Percentiles rank a stretch among this genome's conserved stretches.
phyloP scores from a whole-genome alignment of 1,284 basidiomycete genomes.

The Pisolithus thermaeus region DNA sequence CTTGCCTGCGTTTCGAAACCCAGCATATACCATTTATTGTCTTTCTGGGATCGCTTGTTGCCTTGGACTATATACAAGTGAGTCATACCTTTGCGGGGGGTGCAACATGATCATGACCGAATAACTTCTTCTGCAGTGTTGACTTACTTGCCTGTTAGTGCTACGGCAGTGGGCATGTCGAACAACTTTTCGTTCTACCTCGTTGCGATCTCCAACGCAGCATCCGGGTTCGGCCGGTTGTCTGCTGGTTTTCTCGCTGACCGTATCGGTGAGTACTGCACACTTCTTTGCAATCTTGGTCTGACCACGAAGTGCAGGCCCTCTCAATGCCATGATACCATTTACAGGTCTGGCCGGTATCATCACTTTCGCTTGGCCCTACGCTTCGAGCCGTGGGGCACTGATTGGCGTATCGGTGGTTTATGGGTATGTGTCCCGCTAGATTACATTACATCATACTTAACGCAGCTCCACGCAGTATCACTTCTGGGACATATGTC shows the following conservation, averaged over 20 bases:
- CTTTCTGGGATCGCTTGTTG: no score
- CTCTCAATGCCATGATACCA: constrained; percentile 41
- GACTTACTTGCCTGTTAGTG: constrained; percentile 38
- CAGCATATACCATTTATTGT: no score
- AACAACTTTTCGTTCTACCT: constrained; percentile 39
- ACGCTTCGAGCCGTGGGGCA: constrained; percentile 25
- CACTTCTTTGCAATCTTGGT: background rate
- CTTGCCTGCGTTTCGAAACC: no score
- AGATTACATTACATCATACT: background rate
- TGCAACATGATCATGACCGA: background rate
- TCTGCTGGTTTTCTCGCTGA: constrained; percentile 36
- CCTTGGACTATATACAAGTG: background rate
- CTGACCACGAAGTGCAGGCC: constrained; percentile 18
- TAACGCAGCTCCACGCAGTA: background rate
- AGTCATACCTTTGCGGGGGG: background rate
- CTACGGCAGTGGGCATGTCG: constrained; percentile 24
- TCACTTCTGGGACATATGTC: background rate
- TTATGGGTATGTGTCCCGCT: constrained; percentile 35
- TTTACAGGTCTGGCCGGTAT: constrained; percentile 33
- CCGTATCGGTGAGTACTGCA: constrained; percentile 25
- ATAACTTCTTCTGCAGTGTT: constrained; percentile 29
- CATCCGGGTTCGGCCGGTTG: constrained; percentile 39
- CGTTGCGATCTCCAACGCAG: constrained; percentile 43
- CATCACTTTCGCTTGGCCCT: constrained; percentile 43
- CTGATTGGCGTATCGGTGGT: constrained; percentile 35